Evolutionary conservation across 2,329 filamentous ascomycete genomes (phyloP).

Genomic region (Onygena corvina): DNA sequence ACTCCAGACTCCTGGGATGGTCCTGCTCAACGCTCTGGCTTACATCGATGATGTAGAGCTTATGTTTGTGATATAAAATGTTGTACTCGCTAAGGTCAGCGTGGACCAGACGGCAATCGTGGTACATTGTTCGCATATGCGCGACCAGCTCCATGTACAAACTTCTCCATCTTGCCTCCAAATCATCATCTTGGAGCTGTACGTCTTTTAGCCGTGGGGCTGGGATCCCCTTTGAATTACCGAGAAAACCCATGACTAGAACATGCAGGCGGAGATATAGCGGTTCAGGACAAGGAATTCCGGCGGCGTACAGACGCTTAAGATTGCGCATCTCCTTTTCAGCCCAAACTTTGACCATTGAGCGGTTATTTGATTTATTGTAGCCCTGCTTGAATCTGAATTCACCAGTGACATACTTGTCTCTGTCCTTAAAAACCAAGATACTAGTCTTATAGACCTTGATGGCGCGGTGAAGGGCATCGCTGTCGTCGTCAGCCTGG

Average conservation of each 20-base stretch:
- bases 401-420: slow-evolving; percentile 90
- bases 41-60: slow-evolving; percentile 90
- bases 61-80: slow-evolving; percentile 70
- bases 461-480: slow-evolving; percentile 64
- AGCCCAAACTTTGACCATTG: slow-evolving; percentile 98
- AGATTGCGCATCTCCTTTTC: slow-evolving; percentile 97
- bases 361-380: slow-evolving; percentile 86
- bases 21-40: slow-evolving; percentile 96
- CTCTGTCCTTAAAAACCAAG: slow-evolving; percentile 92
- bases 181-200: slow-evolving; percentile 55
- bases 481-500: slow-evolving; percentile 42
- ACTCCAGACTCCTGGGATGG: slow-evolving; percentile 82
- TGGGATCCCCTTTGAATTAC: slow-evolving; percentile 72
- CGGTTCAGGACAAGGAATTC: slow-evolving; percentile 83
- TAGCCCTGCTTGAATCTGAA: slow-evolving; percentile 82
- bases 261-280: slow-evolving; percentile 86
- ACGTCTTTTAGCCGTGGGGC: slow-evolving; percentile 83
- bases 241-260: slow-evolving; percentile 86
- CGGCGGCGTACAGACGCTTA: slow-evolving; percentile 66
- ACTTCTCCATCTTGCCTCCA: slow-evolving; percentile 58
- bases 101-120: slow-evolving; percentile 81
- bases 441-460: slow-evolving; percentile 99
- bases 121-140: slow-evolving; percentile 88
- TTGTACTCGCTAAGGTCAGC: slow-evolving; percentile 98
- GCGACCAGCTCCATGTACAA: slow-evolving; percentile 75